These are phyloP conservation scores for Grosmannia serpens DNA, from an alignment of 2,329 filamentous ascomycete species.

Conservation along the genomic window DNA sequence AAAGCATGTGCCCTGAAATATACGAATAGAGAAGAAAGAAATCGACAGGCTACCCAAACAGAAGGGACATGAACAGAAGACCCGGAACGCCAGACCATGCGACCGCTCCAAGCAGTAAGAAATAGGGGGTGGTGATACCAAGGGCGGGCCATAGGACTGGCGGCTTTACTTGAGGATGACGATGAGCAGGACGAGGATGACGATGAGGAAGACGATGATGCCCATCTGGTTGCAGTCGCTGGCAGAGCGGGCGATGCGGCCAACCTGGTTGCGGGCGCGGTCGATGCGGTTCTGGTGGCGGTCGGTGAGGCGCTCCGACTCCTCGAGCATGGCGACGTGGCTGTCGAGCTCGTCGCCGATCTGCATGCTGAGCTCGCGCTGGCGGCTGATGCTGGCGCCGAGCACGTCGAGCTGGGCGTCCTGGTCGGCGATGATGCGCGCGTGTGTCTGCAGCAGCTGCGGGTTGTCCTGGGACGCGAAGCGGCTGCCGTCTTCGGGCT, in stretches of 20 bases:
- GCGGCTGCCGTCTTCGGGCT: constrained; percentile 39
- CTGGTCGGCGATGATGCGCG: constrained; percentile 71
- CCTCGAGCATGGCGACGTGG: constrained; percentile 80
- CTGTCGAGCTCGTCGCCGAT: constrained; percentile 93
- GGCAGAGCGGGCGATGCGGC: constrained; percentile 60
- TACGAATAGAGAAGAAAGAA: not conserved
- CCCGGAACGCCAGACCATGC: constrained; percentile 1
- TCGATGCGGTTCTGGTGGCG: constrained; percentile 67
- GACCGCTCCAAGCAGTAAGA: not conserved
- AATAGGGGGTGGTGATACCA: not conserved
- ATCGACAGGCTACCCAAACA: not conserved
- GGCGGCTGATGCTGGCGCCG: constrained; percentile 75
- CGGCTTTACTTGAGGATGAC: constrained; percentile 56
- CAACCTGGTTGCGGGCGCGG: constrained; percentile 60
- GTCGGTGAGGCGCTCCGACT: constrained; percentile 74
- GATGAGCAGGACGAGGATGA: constrained; percentile 73
- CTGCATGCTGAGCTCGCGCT: constrained; percentile 86
- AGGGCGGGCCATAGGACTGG: not conserved
- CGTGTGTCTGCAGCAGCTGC: constrained; percentile 80
- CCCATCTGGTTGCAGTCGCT: constrained; percentile 82
- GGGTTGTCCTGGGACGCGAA: constrained; percentile 48
- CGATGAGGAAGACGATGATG: constrained; percentile 68
- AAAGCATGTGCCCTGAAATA: not conserved
- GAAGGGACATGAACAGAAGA: not conserved
- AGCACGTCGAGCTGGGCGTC: constrained; percentile 86